These are phyloP conservation scores for Microbotryomycetes sp. DNA, from an alignment of 1,284 basidiomycete species.

Conservation along the genomic window DNA sequence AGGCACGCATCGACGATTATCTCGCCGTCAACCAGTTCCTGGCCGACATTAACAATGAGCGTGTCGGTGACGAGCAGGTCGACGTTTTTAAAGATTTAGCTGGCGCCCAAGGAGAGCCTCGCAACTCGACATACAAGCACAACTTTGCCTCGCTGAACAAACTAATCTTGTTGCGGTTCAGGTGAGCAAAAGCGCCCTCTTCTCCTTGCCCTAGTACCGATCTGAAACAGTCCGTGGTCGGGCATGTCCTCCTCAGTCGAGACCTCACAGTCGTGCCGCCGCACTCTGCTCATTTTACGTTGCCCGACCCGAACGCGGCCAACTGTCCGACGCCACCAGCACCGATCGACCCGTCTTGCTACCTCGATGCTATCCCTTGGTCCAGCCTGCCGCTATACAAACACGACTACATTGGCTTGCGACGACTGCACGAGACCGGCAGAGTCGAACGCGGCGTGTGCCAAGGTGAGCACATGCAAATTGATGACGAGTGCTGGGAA, in stretches of 20 bases:
- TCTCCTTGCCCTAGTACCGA: background rate
- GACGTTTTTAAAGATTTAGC: conserved; percentile 3
- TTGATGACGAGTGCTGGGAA: conserved; percentile 53
- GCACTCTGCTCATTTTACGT: conserved; percentile 33
- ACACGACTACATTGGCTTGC: conserved; percentile 83
- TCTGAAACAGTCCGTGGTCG: too few species aligned
- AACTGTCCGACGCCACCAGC: conserved; percentile 9
- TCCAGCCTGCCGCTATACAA: conserved; percentile 65
- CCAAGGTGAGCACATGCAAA: conserved; percentile 75
- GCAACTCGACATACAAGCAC: conserved; percentile 55
- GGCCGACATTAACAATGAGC: conserved; percentile 66
- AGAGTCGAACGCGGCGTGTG: conserved; percentile 61
- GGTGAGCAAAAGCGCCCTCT: conserved; percentile 37
- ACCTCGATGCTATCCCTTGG: conserved; percentile 56
- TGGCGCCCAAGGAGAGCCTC: conserved; percentile 36
- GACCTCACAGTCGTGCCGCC: conserved; percentile 67
- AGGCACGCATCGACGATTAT: conserved; percentile 63
- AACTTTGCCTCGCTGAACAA: conserved; percentile 45
- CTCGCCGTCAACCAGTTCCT: conserved; percentile 62
- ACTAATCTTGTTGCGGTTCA: conserved; percentile 44
- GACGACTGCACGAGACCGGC: conserved; percentile 61
- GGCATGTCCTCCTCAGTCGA: conserved; percentile 45
- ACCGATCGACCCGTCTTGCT: conserved; percentile 31
- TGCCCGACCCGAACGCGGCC: conserved; percentile 24
- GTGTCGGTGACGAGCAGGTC: conserved; percentile 20